Conservation (phyloP, 371 early-diverging fungal species). For the Coemansia sp. region DNA sequence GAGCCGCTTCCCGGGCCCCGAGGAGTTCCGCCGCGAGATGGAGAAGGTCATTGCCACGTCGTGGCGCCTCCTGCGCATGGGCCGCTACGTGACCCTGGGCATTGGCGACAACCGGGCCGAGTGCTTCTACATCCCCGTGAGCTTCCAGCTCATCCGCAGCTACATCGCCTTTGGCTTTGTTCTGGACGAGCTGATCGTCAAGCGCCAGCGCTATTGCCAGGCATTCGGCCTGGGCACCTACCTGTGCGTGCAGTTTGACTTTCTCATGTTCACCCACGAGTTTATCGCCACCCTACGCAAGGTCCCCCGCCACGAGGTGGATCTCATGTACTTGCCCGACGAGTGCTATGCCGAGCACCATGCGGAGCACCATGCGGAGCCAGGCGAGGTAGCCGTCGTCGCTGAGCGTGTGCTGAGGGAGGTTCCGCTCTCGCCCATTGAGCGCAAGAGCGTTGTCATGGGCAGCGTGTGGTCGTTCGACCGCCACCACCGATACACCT, state of each 20-base stretch:
- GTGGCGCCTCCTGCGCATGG: constrained; percentile 73
- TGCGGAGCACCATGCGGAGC: background rate
- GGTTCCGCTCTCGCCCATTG: constrained; percentile 77
- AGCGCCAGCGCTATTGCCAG: constrained; percentile 85
- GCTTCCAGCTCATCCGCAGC: constrained; percentile 74
- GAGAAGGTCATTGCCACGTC: constrained; percentile 68
- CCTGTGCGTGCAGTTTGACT: constrained; percentile 84
- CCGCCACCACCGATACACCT: constrained; percentile 17
- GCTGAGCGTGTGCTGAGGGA: constrained; percentile 30
- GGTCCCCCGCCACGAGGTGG: constrained; percentile 57
- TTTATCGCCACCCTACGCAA: constrained; percentile 85
- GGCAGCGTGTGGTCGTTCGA: constrained; percentile 88
- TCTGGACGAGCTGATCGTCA: constrained; percentile 84
- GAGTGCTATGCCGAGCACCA: background rate
- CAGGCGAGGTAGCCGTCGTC: background rate
- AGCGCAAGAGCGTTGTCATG: constrained; percentile 83
- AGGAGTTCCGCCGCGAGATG: constrained; percentile 80
- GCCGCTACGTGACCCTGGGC: constrained; percentile 75
- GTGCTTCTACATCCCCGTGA: constrained; percentile 86
- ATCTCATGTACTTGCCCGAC: constrained; percentile 56
- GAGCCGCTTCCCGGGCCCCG: constrained; percentile 70
- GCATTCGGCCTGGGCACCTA: constrained; percentile 88
- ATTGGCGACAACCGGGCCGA: constrained; percentile 90
- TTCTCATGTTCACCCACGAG: constrained; percentile 91
- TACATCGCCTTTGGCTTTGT: constrained; percentile 86